phyloP scores from a whole-genome alignment of 2,329 filamentous ascomycete species.

The Pseudopithomyces chartarum region DNA sequence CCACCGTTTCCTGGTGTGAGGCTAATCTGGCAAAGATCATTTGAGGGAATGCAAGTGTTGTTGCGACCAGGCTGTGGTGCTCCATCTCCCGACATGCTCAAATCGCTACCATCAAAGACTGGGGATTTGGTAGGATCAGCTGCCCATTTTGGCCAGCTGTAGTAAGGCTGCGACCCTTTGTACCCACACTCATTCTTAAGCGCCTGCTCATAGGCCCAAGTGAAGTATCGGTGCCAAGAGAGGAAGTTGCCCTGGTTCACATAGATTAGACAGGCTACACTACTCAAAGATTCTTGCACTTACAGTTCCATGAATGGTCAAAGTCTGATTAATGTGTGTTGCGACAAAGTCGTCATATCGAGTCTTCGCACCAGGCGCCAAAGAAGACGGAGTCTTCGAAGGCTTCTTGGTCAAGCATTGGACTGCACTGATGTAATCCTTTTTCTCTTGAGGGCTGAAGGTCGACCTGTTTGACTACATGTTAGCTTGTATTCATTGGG shows the following conservation, averaged over 20 bases:
- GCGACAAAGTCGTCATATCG: constrained; percentile 24
- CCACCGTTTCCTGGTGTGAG: constrained; percentile 60
- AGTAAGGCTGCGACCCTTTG: constrained; percentile 52
- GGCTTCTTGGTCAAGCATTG: background rate
- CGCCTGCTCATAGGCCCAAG: constrained; percentile 49
- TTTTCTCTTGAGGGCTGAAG: background rate
- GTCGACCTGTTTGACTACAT: constrained; percentile 12
- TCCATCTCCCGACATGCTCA: constrained; percentile 55
- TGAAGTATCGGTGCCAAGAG: constrained; percentile 50
- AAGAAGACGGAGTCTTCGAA: background rate
- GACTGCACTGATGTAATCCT: background rate
- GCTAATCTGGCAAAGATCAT: constrained; percentile 31
- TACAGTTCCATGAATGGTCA: constrained; percentile 42
- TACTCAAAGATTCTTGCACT: background rate
- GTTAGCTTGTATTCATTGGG: background rate
- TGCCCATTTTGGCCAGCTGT: constrained; percentile 58
- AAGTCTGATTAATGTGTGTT: constrained; percentile 39
- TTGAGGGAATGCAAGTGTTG: constrained; percentile 35
- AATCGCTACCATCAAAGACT: constrained; percentile 61
- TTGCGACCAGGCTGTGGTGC: constrained; percentile 31
- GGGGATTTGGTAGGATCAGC: constrained; percentile 53
- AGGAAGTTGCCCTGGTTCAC: constrained; percentile 43
- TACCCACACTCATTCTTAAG: constrained; percentile 51
- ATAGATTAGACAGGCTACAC: background rate
- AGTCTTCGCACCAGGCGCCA: constrained; percentile 19